A percentile compares a stretch with the other conserved stretches of the same genome.
Conservation (phyloP, 78 protist species). For the Cavenderia fasciculata region DNA sequence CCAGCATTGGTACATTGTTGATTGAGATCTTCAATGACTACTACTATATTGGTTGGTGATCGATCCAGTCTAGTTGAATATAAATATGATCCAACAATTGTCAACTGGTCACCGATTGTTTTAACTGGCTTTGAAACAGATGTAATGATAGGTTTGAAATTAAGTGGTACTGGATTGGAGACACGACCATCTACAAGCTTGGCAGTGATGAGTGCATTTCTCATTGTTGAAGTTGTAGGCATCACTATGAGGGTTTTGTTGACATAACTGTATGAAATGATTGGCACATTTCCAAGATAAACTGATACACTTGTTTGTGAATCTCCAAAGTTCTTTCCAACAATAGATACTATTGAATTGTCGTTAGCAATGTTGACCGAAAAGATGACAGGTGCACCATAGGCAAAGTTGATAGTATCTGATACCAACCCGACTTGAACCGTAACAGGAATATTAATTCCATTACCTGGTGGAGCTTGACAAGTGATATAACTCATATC, state of each 20-base stretch:
- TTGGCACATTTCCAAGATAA: neutral
- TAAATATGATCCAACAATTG: neutral
- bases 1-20: neutral
- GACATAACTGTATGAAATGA: too few relatives aligned
- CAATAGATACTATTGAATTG: too few relatives aligned
- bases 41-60: neutral
- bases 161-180: neutral
- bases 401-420: neutral
- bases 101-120: neutral
- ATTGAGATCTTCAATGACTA: neutral
- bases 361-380: neutral
- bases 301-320: neutral
- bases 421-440: neutral
- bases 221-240: too few relatives aligned
- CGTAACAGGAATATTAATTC: neutral
- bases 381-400: neutral
- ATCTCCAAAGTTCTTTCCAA: neutral
- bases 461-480: conserved; percentile 2
- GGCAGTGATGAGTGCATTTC: neutral
- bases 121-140: too few relatives aligned
- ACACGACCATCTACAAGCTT: neutral
- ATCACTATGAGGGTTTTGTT: too few relatives aligned
- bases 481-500: too few relatives aligned
- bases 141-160: neutral
- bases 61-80: neutral